Evolutionary conservation across 768 basidiomycete genomes (phyloP), one percentile per base, ranked within the genome.

Genomic region (Clathrus columnatus): DNA sequence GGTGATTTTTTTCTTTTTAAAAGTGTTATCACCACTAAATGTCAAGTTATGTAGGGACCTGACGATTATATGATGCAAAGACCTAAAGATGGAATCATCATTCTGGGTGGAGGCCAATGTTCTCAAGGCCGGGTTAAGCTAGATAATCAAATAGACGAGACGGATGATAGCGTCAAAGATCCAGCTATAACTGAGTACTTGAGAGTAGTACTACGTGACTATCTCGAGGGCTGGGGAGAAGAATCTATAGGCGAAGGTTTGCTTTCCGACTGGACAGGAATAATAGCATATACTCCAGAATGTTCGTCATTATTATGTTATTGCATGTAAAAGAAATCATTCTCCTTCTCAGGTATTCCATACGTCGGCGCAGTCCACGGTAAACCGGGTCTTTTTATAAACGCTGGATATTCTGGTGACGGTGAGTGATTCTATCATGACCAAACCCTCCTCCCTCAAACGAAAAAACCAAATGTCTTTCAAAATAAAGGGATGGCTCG

Each of bases 321-420:
- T 11, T 42, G 14, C 41, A 42, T 42, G 11, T 42, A 42, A 11
- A 11, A 20, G 11, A 11, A 11, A 42, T 42, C 20, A 42, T 20
- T 42, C 20, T 42, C 14, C 41, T 42, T 42, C 27, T 29, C 49
- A 54, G 60, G 54, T 1, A 54, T 68, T n/a, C 67, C 68, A 4
- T 65, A 61, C 42, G 62, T 69, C 20, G 68, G 68, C 26, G 63
- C 62, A 48, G 42, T 69, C 23, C 63, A 61, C 48, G 65, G 65
- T 18, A 67, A 65, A 50, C 60, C 59, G 7, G 68, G 65, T 24
- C 63, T 61, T n/a, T 69, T 65, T 44, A 59, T 68, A 29, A 61
- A 59, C 49, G 66, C 66, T 10, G 68, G 67, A 1, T 62, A 63
- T 50, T 63, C 63, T 16, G 68, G 68, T 2, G 67, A 69, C 42